Conservation (phyloP, 192 early-diverging fungal genomes). For the Entophlyctis luteolus region DNA sequence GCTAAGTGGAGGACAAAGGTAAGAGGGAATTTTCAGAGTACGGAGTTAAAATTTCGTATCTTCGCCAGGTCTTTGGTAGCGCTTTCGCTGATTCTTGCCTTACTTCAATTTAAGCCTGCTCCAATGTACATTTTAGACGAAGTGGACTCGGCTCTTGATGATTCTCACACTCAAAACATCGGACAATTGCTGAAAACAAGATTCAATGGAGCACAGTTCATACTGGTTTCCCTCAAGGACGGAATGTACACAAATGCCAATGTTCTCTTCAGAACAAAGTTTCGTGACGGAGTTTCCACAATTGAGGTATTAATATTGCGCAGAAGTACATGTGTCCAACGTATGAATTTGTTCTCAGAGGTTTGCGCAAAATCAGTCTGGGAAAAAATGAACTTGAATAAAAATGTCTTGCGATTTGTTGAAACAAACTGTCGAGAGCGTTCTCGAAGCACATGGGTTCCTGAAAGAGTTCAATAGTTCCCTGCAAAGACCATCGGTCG, state of each 20-base stretch:
- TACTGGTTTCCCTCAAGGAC: slow-evolving; percentile 97
- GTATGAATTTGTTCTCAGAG: too few species aligned
- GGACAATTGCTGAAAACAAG: slow-evolving; percentile 85
- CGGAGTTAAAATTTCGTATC: neutral
- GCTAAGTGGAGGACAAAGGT: slow-evolving; percentile 94
- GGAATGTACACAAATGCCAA: slow-evolving; percentile 99
- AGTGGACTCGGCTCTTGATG: slow-evolving; percentile 95
- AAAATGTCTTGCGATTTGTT: too few species aligned
- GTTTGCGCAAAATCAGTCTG: too few species aligned
- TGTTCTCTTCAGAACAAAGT: slow-evolving; percentile 88
- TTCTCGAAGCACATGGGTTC: neutral
- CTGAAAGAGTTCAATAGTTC: neutral
- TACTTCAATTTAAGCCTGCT: slow-evolving; percentile 97
- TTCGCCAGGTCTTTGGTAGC: slow-evolving; percentile 82
- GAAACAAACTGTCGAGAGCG: too few species aligned
- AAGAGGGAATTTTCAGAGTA: neutral
- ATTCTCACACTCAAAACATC: slow-evolving; percentile 98
- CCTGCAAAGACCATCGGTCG: neutral
- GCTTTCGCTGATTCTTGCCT: slow-evolving; percentile 88
- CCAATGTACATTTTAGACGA: slow-evolving; percentile 99
- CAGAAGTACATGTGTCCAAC: neutral
- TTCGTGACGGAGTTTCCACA: slow-evolving; percentile 89
- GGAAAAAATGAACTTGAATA: too few species aligned
- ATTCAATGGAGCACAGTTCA: slow-evolving; percentile 96
- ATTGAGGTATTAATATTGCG: slow-evolving; percentile 82